These are phyloP conservation scores for Malania oleifera DNA, from an alignment of 164 flowering plant species.

Conservation along the genomic window DNA sequence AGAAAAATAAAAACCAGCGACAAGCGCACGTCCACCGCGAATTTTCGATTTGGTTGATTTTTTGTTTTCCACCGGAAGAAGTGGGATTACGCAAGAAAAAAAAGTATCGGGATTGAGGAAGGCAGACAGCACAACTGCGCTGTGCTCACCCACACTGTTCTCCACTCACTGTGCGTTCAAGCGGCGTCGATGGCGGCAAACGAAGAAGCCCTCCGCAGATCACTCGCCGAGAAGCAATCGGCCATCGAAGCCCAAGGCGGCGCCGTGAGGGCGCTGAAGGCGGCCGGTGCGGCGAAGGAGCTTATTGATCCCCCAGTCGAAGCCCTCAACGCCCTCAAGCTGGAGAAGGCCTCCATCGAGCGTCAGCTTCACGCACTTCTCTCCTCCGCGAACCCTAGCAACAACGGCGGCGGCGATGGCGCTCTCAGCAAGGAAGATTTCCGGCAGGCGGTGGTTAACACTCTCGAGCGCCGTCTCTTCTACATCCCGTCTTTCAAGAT, in stretches of 20 bases:
- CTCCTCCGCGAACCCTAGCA: background rate
- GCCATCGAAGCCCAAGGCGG: conserved; percentile 42
- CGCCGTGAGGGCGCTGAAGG: conserved; percentile 50
- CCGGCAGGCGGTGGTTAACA: conserved; percentile 63
- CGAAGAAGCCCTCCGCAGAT: conserved; percentile 43
- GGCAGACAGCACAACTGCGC: no score
- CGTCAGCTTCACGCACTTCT: conserved; percentile 31
- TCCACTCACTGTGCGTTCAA: no score
- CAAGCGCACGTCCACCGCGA: no score
- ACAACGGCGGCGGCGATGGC: conserved; percentile 10
- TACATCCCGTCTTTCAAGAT: conserved; percentile 88
- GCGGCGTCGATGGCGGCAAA: conserved; percentile 36
- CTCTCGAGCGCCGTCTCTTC: conserved; percentile 80
- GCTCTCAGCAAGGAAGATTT: conserved; percentile 53
- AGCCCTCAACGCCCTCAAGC: conserved; percentile 42
- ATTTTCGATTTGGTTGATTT: no score
- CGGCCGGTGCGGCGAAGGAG: conserved; percentile 27
- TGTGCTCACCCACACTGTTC: no score
- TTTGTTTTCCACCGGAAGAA: no score
- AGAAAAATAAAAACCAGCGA: no score
- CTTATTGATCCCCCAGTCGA: conserved; percentile 48
- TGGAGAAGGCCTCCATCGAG: conserved; percentile 42
- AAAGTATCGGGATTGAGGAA: no score
- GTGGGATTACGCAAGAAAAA: no score
- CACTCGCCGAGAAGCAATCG: conserved; percentile 44